phyloP scores from a whole-genome alignment of 2,329 filamentous ascomycete genomes.

The Teratosphaeria nubilosa region DNA sequence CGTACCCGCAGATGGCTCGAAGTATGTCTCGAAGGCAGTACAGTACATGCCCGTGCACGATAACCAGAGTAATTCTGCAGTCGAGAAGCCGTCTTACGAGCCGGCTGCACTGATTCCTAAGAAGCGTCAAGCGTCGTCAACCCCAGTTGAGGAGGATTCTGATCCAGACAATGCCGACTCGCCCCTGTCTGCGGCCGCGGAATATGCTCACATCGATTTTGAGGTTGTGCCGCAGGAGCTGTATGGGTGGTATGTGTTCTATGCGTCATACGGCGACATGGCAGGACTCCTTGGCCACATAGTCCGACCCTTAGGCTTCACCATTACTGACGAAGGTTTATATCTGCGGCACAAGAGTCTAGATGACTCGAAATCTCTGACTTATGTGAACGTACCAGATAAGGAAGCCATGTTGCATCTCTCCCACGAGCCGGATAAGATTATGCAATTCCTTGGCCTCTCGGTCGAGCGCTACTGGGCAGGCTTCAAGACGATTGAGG shows the following conservation, averaged over 20 bases:
- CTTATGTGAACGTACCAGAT: slow-evolving; percentile 8
- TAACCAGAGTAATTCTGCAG: background rate
- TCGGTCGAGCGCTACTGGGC: slow-evolving; percentile 33
- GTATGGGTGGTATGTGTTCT: slow-evolving; percentile 56
- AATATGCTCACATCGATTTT: slow-evolving; percentile 58
- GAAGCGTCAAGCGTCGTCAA: background rate
- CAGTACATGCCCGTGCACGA: slow-evolving; percentile 8
- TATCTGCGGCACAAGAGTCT: slow-evolving; percentile 59
- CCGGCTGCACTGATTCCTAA: background rate
- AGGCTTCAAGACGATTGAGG: slow-evolving; percentile 46
- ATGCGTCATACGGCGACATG: slow-evolving; percentile 61
- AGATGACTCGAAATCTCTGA: slow-evolving; percentile 45
- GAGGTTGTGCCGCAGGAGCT: slow-evolving; percentile 39
- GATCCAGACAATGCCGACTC: background rate
- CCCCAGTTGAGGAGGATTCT: slow-evolving; percentile 9
- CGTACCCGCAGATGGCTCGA: slow-evolving; percentile 11
- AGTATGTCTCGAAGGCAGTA: background rate
- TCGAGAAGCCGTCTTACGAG: background rate
- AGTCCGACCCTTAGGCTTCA: slow-evolving; percentile 57
- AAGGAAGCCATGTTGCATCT: slow-evolving; percentile 50
- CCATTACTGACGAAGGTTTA: slow-evolving; percentile 52
- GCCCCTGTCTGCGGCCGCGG: slow-evolving; percentile 1
- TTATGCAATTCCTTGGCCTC: slow-evolving; percentile 48
- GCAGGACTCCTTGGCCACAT: slow-evolving; percentile 56
- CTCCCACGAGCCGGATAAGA: slow-evolving; percentile 44